Conservation (phyloP, 192 early-diverging fungal species). For the Neocallimastix lanati region DNA sequence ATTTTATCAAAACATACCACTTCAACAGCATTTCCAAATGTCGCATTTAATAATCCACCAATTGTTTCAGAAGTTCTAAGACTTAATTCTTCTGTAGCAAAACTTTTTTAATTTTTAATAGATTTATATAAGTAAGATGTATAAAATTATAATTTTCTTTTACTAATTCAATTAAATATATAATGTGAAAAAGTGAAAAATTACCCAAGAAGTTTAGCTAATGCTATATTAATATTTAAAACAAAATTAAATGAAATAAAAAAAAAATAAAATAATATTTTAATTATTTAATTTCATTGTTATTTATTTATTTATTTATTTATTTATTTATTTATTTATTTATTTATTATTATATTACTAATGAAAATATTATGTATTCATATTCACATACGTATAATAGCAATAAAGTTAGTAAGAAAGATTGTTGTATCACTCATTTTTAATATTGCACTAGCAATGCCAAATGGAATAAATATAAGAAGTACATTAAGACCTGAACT, state of each 20-base stretch:
- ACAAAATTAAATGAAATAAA: not conserved
- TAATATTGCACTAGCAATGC: constrained; percentile 41
- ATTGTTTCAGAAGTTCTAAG: constrained; percentile 49
- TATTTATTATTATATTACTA: too few relatives aligned
- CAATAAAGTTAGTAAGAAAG: constrained; percentile 51
- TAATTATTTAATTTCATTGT: too few relatives aligned
- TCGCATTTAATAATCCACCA: constrained; percentile 65
- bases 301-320: too few relatives aligned
- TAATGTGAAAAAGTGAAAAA: too few relatives aligned
- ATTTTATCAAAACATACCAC: constrained; percentile 32
- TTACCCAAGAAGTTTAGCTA: constrained; percentile 61
- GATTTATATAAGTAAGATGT: too few relatives aligned
- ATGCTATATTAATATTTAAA: constrained; percentile 57
- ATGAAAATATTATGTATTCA: too few relatives aligned
- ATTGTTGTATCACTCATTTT: constrained; percentile 40
- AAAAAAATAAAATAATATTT: constrained; percentile 24
- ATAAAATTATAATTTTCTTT: too few relatives aligned
- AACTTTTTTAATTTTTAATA: constrained; percentile 8
- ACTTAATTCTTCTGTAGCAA: constrained; percentile 70
- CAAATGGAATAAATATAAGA: constrained; percentile 62
- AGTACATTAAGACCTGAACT: constrained; percentile 31
- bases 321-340: too few relatives aligned
- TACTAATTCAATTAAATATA: too few relatives aligned
- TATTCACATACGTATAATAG: not conserved
- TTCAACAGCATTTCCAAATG: constrained; percentile 76